Base-by-base conservation (phyloP, 1,284 basidiomycete genomes). In the Puccinia horiana region DNA sequence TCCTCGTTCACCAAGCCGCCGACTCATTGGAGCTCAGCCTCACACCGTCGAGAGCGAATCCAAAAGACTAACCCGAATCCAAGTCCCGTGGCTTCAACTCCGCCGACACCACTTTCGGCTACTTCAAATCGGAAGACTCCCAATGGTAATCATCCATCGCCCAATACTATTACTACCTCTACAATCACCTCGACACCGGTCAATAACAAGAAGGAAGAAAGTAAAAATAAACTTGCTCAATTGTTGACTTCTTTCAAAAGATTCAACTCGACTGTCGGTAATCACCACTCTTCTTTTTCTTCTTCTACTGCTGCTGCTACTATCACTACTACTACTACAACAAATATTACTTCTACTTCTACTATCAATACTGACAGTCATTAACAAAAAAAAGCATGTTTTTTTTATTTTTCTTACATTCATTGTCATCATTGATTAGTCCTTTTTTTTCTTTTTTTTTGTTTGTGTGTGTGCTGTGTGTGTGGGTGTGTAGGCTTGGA, bases 181-280 rank as follows among this genome's bases (percentile, higher is more conserved):
- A 32, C 47, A 11, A 35, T 29, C n/a, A 52, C 20, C n/a, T 20
- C 47, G 9, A n/a, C 3, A 2, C 37, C 37, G 16, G 42, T n/a
- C 6, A 42, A n/a, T 42, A 69, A 73, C n/a, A 75, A 75, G 42
- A 75, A 75, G 42, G 73, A 75, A 49, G 76, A 63, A 65, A 65
- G 61, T 49, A 81, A 81, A 67, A 81, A 70, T 32, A 81, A 81
- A 81, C 47, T 81, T 2, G 79, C 79, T n/a, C 67, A 47, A 8
- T 26, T 81, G 16, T 42, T 81, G 14, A 81, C 79, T 49, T 65
- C 79, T 26, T 81, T 81, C 32, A 81, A 81, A 26, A 29, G 79
- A n/a, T 81, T 74, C 26, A 81, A 81, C 65, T 54, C 37, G 1
- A 81, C 69, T 18, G 56, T 81, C 32, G 79, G 52, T 9, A 81